phyloP scores from a whole-genome alignment of 2,329 filamentous ascomycete genomes.

The Hypoxylon sp. region DNA sequence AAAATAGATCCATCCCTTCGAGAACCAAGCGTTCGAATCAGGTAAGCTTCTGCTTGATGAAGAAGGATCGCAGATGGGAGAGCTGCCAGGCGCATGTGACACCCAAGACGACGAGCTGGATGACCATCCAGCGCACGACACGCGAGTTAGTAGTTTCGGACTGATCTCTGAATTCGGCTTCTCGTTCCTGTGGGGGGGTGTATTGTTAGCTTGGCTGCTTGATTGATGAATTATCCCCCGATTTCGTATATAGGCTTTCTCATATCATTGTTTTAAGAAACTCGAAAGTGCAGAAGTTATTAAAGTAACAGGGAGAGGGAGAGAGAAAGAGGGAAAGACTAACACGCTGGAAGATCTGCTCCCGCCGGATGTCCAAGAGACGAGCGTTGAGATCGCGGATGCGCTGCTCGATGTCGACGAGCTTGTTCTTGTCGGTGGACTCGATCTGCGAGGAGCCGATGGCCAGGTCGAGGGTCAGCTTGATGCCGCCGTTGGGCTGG shows the following conservation, averaged over 20 bases:
- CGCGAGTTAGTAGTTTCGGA: constrained; percentile 91
- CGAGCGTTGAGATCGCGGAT: constrained; percentile 89
- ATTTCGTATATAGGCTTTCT: too few species aligned
- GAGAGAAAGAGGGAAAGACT: constrained; percentile 40
- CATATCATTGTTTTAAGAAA: too few species aligned
- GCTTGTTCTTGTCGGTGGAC: constrained; percentile 91
- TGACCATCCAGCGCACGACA: constrained; percentile 91
- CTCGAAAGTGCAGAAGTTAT: background rate
- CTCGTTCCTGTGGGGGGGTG: constrained; percentile 76
- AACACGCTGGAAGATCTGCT: constrained; percentile 97
- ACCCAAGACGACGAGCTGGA: constrained; percentile 85
- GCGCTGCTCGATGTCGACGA: constrained; percentile 86
- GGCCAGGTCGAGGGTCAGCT: constrained; percentile 85
- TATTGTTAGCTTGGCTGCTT: too few species aligned
- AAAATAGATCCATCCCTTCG: too few species aligned
- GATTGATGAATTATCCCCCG: too few species aligned
- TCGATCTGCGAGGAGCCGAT: constrained; percentile 95
- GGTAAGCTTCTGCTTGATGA: constrained; percentile 99
- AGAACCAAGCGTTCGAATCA: too few species aligned
- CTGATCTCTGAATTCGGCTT: constrained; percentile 97
- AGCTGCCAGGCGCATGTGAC: constrained; percentile 96
- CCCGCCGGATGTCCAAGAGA: constrained; percentile 85
- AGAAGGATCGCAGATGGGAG: constrained; percentile 93
- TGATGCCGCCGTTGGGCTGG: constrained; percentile 77
- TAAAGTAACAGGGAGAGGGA: constrained; percentile 1